phyloP scores from a whole-genome alignment of 176 grass and related monocot species.

The Alopecurus myosuroides region DNA sequence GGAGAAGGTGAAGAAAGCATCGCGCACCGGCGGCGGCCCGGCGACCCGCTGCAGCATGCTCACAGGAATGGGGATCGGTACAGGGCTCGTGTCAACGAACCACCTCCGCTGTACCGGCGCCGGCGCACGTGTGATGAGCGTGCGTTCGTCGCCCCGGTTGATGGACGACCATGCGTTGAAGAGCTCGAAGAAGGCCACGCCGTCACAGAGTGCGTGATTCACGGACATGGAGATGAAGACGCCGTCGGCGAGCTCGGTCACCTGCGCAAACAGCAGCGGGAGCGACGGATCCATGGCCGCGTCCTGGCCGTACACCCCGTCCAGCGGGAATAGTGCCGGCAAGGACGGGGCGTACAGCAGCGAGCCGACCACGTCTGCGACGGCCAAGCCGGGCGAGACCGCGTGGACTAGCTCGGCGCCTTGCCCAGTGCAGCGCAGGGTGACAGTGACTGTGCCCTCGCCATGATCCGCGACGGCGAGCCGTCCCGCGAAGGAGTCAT shows the following conservation, averaged over 20 bases:
- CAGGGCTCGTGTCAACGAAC: slow-evolving; percentile 17
- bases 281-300: neutral
- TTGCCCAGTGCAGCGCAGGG: too few species aligned
- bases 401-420: too few species aligned
- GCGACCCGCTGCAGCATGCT: neutral
- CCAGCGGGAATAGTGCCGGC: too few species aligned
- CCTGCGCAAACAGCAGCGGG: neutral
- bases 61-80: slow-evolving; percentile 12
- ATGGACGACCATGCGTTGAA: slow-evolving; percentile 13
- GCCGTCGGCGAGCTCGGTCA: slow-evolving; percentile 14
- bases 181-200: neutral
- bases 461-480: too few species aligned
- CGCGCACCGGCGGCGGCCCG: neutral
- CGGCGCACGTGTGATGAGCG: neutral
- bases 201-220: neutral
- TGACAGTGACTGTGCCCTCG: too few species aligned
- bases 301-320: neutral
- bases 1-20: slow-evolving; percentile 40
- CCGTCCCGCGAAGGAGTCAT: too few species aligned
- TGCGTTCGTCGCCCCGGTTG: neutral
- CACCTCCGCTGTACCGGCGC: slow-evolving; percentile 5
- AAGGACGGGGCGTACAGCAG: too few species aligned
- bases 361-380: too few species aligned
- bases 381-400: too few species aligned
- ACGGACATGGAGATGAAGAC: neutral